Base-by-base conservation (phyloP, 192 early-diverging fungal species). In the Podila epigama region DNA sequence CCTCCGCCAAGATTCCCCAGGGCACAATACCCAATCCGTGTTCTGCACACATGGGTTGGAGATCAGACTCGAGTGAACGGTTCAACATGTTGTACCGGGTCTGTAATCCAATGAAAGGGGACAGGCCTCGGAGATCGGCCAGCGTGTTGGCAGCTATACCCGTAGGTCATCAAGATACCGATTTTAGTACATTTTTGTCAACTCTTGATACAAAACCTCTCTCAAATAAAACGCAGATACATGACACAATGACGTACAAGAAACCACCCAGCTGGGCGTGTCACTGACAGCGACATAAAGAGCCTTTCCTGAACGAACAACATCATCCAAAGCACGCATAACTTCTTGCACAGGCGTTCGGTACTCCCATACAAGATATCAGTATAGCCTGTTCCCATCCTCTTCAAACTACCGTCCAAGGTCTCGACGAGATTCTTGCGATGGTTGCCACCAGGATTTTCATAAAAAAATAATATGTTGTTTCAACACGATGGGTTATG, bases 291-390 rank as follows among this genome's bases (percentile, higher is more conserved):
- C 89, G 10, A 89, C 63, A 71, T 91, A 91, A 0, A 84, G 57
- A 2, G 84, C 88, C 64, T 92, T 90, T 16, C 92, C 92, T 8
- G 77, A 53, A 12, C 84, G 56, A 28, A 92, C 86, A 56, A 90
- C 63, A 58, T 93, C 91, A 55, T 92, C 61, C 10, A 93, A 59
- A 4, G 92, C 88, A 34, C 83, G 77, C 86, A 93, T 89, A 10
- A 89, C 90, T 66, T 93, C 91, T 60, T 89, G 84, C 22, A 90
- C 77, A 7, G 92, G 85, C 0, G 90, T 89, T 31, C 79, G 52
- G 58, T 70, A 85, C 39, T 85, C 84, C 67, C 66, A 55, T 85
- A 85, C 1, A 85, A 65, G 39, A 85, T 50, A 58, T 86, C 84
- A 36, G 80, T 56, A 15, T 82, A 82, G 10, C 66, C 80, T 3